These are phyloP conservation scores for Ogataea sp. DNA, from an alignment of 805 yeast genomes.

Conservation along the genomic window DNA sequence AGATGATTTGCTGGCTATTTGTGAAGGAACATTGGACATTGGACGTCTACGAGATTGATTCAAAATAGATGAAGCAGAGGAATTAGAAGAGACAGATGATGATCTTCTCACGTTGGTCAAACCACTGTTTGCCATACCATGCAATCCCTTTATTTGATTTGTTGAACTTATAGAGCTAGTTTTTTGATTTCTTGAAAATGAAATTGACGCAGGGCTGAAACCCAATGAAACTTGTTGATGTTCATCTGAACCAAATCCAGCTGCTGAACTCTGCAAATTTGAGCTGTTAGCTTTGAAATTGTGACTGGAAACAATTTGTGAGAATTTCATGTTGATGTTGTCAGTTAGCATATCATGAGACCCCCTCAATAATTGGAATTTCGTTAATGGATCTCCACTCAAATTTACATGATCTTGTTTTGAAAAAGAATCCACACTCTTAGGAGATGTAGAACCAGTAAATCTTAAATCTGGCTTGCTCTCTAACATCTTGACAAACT, in stretches of 20 bases:
- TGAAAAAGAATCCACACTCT: slow-evolving; percentile 18
- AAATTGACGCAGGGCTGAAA: not conserved
- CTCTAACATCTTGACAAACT: slow-evolving; percentile 26
- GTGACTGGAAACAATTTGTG: not conserved
- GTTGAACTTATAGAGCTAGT: not conserved
- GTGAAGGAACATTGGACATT: not conserved
- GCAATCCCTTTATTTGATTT: no score
- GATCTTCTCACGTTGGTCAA: not conserved
- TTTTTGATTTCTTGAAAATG: not conserved
- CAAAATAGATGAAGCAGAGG: slow-evolving; percentile 15
- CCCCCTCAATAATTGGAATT: slow-evolving; percentile 8
- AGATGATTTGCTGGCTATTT: not conserved
- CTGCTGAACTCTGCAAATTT: not conserved
- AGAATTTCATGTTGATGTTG: not conserved
- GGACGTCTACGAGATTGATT: slow-evolving; percentile 5
- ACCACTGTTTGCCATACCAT: not conserved
- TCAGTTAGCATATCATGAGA: slow-evolving; percentile 10
- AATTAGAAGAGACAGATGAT: slow-evolving; percentile 14
- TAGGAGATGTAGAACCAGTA: slow-evolving; percentile 16
- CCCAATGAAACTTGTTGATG: not conserved
- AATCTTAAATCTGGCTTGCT: slow-evolving; percentile 28
- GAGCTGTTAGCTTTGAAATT: not conserved
- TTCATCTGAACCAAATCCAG: not conserved
- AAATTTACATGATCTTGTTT: not conserved
- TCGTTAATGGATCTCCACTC: slow-evolving; percentile 6